A percentile compares a stretch with the other conserved stretches of the same genome.
Conservation (phyloP, 345 rosid species). For the Eucalyptus camaldulensis region DNA sequence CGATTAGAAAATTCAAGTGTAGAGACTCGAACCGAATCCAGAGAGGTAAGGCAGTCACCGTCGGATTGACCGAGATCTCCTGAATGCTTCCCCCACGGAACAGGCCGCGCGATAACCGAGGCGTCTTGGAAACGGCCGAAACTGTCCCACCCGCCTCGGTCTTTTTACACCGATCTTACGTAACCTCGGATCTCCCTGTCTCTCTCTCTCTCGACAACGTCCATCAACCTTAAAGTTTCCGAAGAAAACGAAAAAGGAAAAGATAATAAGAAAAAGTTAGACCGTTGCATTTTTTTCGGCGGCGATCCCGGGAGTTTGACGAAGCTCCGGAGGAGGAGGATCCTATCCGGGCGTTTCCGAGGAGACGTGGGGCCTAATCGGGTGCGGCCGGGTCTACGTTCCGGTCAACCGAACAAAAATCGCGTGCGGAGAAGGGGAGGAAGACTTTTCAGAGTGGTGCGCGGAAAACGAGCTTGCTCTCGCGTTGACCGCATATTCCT, state of each 20-base stretch:
- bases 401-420: not conserved
- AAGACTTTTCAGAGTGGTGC: not conserved
- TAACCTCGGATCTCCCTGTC: not conserved
- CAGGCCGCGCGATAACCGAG: not conserved
- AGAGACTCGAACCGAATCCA: not conserved
- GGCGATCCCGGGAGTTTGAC: not conserved
- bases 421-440: not conserved
- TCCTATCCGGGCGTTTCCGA: not conserved
- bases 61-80: not conserved
- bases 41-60: not conserved
- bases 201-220: not conserved
- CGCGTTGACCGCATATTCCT: not conserved
- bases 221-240: not conserved
- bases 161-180: not conserved
- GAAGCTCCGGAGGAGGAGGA: not conserved
- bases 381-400: not conserved
- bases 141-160: not conserved
- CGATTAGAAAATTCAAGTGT: not conserved
- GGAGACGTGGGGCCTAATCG: not conserved
- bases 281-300: not conserved
- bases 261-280: not conserved
- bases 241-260: accelerated
- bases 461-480: not conserved
- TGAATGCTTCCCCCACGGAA: not conserved
- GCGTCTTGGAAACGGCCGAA: not conserved